A percentile compares a stretch with the other conserved stretches of the same genome.
Conservation (phyloP, 345 rosid genomes). For the Sisymbrium altissimum region DNA sequence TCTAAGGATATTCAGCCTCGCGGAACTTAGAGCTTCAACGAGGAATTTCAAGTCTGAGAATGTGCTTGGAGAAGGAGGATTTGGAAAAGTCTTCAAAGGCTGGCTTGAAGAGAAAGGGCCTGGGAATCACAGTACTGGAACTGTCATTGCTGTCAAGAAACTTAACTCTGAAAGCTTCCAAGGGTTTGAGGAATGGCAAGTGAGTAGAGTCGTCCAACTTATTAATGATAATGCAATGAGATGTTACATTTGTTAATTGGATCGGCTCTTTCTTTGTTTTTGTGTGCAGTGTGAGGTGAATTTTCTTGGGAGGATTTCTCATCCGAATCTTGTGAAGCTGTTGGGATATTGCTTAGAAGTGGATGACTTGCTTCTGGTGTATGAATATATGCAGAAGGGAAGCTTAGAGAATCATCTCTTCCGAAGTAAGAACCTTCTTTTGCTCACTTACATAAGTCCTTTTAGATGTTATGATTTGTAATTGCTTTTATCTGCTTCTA, state of each 20-base stretch:
- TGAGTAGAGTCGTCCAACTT: slow-evolving; percentile 26
- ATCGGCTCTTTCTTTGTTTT: slow-evolving; percentile 10
- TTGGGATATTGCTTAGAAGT: slow-evolving; percentile 83
- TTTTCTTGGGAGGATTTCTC: slow-evolving; percentile 81
- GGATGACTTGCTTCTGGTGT: slow-evolving; percentile 75
- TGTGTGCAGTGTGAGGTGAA: slow-evolving; percentile 68
- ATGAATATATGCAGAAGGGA: slow-evolving; percentile 92
- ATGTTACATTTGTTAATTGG: background rate
- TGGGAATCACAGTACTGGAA: slow-evolving; percentile 54
- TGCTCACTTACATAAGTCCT: background rate
- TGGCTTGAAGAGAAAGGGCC: slow-evolving; percentile 73
- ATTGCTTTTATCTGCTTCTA: background rate
- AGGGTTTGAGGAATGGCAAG: slow-evolving; percentile 96
- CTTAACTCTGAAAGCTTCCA: slow-evolving; percentile 79
- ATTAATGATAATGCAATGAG: background rate
- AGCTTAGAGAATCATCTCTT: slow-evolving; percentile 94
- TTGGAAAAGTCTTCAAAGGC: slow-evolving; percentile 91
- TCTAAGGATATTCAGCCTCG: slow-evolving; percentile 57
- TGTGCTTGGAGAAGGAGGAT: slow-evolving; percentile 91
- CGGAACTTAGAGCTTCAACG: slow-evolving; percentile 68
- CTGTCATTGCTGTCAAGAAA: slow-evolving; percentile 79
- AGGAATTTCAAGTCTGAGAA: slow-evolving; percentile 67
- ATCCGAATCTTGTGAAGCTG: slow-evolving; percentile 83
- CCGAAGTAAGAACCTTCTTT: slow-evolving; percentile 50
- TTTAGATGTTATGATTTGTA: background rate